Conservation (phyloP, 768 basidiomycete genomes). For the Cytidiella melzeri region DNA sequence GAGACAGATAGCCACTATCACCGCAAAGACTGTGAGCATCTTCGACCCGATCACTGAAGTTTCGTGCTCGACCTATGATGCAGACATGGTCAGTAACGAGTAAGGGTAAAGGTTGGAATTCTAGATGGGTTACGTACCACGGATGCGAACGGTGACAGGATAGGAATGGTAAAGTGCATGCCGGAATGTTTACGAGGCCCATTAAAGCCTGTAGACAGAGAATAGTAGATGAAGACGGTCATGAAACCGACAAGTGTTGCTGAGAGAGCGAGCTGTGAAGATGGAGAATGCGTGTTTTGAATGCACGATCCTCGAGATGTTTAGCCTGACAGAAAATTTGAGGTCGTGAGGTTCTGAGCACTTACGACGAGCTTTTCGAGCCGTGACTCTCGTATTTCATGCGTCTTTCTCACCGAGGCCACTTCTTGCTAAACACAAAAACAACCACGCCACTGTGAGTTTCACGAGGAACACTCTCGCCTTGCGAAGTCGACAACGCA, state of each 20-base stretch:
- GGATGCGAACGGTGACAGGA: slow-evolving; percentile 72
- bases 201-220: slow-evolving; percentile 2
- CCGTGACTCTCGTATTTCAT: slow-evolving; percentile 41
- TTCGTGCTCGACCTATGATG: slow-evolving; percentile 79
- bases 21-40: slow-evolving; percentile 33
- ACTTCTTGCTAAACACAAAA: slow-evolving; percentile 37
- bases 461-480: not conserved
- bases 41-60: slow-evolving; percentile 53
- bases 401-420: slow-evolving; percentile 29
- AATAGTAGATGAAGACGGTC: slow-evolving; percentile 6
- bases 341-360: slow-evolving; percentile 10
- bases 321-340: slow-evolving; percentile 7
- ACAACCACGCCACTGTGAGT: not conserved
- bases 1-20: slow-evolving; percentile 34
- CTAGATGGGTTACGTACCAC: slow-evolving; percentile 52
- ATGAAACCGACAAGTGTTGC: slow-evolving; percentile 31
- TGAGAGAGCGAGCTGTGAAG: slow-evolving; percentile 24
- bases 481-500: too few relatives aligned
- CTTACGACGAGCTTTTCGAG: slow-evolving; percentile 51
- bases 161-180: slow-evolving; percentile 71
- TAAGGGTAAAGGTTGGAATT: not conserved
- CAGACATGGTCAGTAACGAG: not conserved
- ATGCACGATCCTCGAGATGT: too few relatives aligned
- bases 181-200: slow-evolving; percentile 22
- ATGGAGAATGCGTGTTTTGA: slow-evolving; percentile 1